These are phyloP conservation scores for Xylaria sp. DNA, from an alignment of 495 filamentous ascomycete genomes.

Conservation along the genomic window DNA sequence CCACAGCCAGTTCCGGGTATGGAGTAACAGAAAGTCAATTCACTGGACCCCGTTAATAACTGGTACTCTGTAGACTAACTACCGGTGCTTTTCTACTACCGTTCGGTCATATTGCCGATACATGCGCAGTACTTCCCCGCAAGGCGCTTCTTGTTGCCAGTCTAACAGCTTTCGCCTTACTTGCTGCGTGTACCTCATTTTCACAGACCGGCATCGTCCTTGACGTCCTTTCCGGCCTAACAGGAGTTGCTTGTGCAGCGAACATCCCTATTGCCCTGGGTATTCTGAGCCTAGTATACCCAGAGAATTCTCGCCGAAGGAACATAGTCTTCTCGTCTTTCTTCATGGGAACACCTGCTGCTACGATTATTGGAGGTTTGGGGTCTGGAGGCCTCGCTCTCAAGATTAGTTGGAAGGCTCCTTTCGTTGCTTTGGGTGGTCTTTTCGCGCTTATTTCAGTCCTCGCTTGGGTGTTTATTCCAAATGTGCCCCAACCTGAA, in stretches of 20 bases:
- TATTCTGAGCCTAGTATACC: conserved; percentile 64
- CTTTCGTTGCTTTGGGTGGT: conserved; percentile 63
- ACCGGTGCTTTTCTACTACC: conserved; percentile 67
- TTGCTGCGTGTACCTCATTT: conserved; percentile 61
- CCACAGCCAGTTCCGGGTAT: conserved; percentile 62
- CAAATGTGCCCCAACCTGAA: conserved; percentile 34
- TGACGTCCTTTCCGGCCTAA: conserved; percentile 64
- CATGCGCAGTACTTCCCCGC: conserved; percentile 58
- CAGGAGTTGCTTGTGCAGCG: conserved; percentile 65
- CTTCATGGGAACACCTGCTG: conserved; percentile 67
- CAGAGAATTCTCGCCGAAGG: conserved; percentile 57
- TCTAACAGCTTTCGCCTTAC: conserved; percentile 61
- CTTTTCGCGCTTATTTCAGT: conserved; percentile 46
- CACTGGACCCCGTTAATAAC: conserved; percentile 34
- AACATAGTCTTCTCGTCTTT: conserved; percentile 70
- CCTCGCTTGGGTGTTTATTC: conserved; percentile 37
- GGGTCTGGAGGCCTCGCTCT: conserved; percentile 64
- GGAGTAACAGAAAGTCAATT: conserved; percentile 23
- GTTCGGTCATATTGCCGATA: conserved; percentile 67
- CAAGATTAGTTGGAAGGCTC: conserved; percentile 64
- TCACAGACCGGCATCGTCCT: conserved; percentile 59
- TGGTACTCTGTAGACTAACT: conserved; percentile 44
- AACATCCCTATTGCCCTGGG: conserved; percentile 67
- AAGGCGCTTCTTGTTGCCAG: conserved; percentile 62
- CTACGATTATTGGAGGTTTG: conserved; percentile 66